Evolutionary conservation across 108 stramenopile species (phyloP).

Genomic region (Cyclotella kingstonii): DNA sequence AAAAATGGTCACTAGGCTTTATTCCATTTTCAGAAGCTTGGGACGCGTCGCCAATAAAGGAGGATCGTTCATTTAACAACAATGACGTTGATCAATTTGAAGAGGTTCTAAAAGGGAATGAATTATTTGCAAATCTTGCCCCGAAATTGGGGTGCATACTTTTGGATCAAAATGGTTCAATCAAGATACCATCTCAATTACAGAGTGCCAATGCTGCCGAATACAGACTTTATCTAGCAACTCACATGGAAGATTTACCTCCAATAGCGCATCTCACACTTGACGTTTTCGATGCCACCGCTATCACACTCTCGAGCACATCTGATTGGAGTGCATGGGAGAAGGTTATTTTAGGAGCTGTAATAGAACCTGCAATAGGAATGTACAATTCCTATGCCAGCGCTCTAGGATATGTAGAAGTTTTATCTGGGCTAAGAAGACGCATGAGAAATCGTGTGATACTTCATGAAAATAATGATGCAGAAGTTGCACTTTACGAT

Average conservation of each 20-base stretch:
- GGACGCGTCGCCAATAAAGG: constrained; percentile 12
- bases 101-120: not conserved
- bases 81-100: not conserved
- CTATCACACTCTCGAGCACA: constrained; percentile 56
- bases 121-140: constrained; percentile 28
- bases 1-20: constrained; percentile 17
- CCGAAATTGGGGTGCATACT: constrained; percentile 22
- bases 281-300: constrained; percentile 74
- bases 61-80: not conserved
- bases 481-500: constrained; percentile 21
- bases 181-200: constrained; percentile 5
- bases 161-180: constrained; percentile 15
- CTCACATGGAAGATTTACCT: constrained; percentile 72
- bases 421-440: constrained; percentile 62
- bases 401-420: constrained; percentile 75
- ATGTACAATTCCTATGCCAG: constrained; percentile 70
- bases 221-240: constrained; percentile 41
- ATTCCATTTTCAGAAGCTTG: constrained; percentile 39
- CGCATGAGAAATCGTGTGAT: constrained; percentile 48
- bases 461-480: not conserved
- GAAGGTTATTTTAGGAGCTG: constrained; percentile 52
- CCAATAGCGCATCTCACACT: constrained; percentile 66
- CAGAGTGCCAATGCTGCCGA: not conserved
- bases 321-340: constrained; percentile 61
- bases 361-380: constrained; percentile 63